phyloP scores from a whole-genome alignment of 202 grass and related monocot genomes.

The Bolboschoenoplectus hybrid region DNA sequence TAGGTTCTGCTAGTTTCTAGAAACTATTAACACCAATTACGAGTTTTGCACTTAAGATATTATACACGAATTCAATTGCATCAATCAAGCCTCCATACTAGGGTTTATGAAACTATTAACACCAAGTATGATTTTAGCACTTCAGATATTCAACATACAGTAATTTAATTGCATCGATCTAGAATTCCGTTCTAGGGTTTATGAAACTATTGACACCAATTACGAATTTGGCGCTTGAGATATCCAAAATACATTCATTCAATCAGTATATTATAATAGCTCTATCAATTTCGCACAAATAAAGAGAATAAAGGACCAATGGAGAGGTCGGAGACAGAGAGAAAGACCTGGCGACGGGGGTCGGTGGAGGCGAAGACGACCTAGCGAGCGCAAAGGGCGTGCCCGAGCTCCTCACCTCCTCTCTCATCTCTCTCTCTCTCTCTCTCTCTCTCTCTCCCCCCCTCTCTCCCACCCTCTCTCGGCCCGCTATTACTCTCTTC shows the following conservation, averaged over 20 bases:
- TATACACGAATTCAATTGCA: conserved; percentile 17
- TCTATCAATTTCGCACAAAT: conserved; percentile 44
- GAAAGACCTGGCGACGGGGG: conserved; percentile 75
- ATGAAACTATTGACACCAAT: conserved; percentile 11
- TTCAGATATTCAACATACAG: not conserved
- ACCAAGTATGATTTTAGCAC: not conserved
- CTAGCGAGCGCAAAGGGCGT: conserved; percentile 50
- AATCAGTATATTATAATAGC: not conserved
- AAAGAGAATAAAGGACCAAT: not conserved
- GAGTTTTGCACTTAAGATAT: not conserved
- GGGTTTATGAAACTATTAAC: conserved; percentile 28
- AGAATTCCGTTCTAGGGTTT: conserved; percentile 32
- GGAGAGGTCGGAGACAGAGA: not conserved
- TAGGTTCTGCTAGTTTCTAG: not conserved
- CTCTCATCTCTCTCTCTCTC: conserved; percentile 60
- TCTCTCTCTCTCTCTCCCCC: not conserved
- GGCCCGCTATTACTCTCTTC: not conserved
- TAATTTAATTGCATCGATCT: conserved; percentile 17
- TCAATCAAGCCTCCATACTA: not conserved
- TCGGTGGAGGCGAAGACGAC: conserved; percentile 71
- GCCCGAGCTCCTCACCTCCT: conserved; percentile 89
- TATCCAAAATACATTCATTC: conserved; percentile 18
- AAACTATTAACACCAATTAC: not conserved
- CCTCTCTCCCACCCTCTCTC: not conserved
- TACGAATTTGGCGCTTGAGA: not conserved